Conservation (phyloP, 768 basidiomycete genomes). For the Tulasnella sp. region DNA sequence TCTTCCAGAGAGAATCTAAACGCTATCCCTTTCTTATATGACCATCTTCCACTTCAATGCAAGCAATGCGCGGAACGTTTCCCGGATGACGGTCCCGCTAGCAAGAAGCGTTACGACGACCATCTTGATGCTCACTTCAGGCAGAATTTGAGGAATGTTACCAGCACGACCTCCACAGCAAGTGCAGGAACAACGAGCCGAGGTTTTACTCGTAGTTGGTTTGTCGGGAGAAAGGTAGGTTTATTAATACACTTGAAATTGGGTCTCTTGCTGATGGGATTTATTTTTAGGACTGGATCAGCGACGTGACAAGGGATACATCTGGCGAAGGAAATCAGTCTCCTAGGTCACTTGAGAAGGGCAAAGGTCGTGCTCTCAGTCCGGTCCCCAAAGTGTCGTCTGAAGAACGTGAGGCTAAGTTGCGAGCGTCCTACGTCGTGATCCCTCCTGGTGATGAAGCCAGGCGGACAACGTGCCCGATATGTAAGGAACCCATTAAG, state of each 20-base stretch:
- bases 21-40: conserved; percentile 61
- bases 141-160: conserved; percentile 72
- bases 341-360: conserved; percentile 38
- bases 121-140: conserved; percentile 97
- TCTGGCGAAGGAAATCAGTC: conserved; percentile 12
- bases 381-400: conserved; percentile 48
- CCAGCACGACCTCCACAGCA: conserved; percentile 40
- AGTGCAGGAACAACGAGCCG: conserved; percentile 43
- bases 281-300: conserved; percentile 72
- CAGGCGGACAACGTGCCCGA: conserved; percentile 76
- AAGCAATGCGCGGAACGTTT: conserved; percentile 91
- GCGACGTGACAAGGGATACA: conserved; percentile 48
- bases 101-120: conserved; percentile 70
- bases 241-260: background rate
- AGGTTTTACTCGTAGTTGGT: conserved; percentile 88
- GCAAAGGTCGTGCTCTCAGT: conserved; percentile 57
- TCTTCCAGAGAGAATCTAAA: conserved; percentile 47
- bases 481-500: conserved; percentile 91
- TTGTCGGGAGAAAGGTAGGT: conserved; percentile 65
- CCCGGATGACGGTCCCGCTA: conserved; percentile 51
- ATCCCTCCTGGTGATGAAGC: conserved; percentile 88
- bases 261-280: background rate
- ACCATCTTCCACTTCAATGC: conserved; percentile 72
- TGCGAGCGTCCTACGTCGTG: conserved; percentile 70
- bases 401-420: conserved; percentile 66